Conservation (phyloP, 352 stramenopile genomes). For the Aphanomyces stellatus region DNA sequence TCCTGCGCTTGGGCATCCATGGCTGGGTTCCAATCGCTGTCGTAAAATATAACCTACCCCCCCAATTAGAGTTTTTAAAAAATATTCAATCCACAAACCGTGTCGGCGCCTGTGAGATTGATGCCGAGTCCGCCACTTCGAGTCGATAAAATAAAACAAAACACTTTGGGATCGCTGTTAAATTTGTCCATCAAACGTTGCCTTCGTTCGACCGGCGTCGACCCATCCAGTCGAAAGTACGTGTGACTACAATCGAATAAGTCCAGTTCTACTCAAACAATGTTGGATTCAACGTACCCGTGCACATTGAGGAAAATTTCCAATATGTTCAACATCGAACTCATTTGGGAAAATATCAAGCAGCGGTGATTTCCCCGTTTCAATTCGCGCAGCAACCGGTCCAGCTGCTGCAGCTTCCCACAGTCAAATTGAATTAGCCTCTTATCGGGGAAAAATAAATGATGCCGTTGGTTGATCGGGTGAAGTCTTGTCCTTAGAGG, state of each 20-base stretch:
- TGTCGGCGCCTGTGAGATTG: conserved; percentile 97
- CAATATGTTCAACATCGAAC: conserved; percentile 98
- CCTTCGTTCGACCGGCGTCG: conserved; percentile 92
- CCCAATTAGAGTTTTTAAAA: conserved; percentile 32
- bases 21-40: conserved; percentile 91
- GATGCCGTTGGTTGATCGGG: conserved; percentile 18
- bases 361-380: conserved; percentile 91
- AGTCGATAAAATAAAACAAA: conserved; percentile 99
- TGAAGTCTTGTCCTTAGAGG: not conserved
- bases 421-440: conserved; percentile 97
- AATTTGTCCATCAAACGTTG: conserved; percentile 98
- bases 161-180: conserved; percentile 95
- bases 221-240: conserved; percentile 97
- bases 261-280: too few relatives aligned
- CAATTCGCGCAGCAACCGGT: conserved; percentile 91
- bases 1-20: conserved; percentile 95
- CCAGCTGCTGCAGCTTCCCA: conserved; percentile 85
- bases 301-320: conserved; percentile 98
- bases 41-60: conserved; percentile 73
- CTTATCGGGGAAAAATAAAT: conserved; percentile 96
- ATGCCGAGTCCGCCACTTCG: conserved; percentile 96
- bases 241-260: conserved; percentile 50
- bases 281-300: conserved; percentile 31
- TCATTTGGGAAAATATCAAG: conserved; percentile 98
- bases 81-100: conserved; percentile 54